Conservation (phyloP, 192 early-diverging fungal species). For the Coemansia sp. region DNA sequence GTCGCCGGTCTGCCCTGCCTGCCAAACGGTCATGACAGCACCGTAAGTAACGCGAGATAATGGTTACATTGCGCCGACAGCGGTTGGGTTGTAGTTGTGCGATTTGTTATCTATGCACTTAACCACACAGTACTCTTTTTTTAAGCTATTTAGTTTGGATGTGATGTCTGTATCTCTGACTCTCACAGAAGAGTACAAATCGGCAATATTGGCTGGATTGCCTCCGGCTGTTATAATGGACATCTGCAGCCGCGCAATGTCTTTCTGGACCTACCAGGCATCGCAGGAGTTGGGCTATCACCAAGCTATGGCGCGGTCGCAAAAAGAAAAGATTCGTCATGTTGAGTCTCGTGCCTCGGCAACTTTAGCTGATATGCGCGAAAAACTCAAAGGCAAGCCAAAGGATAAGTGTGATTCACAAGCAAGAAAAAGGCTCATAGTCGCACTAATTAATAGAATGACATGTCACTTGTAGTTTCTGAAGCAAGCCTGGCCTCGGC, state of each 20-base stretch:
- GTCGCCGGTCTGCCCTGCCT: conserved; percentile 63
- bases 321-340: conserved; percentile 36
- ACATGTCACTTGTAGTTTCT: conserved; percentile 13
- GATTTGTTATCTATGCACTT: not conserved
- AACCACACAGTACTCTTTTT: not conserved
- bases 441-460: not conserved
- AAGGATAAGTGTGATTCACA: not conserved
- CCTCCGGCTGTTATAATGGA: conserved; percentile 62
- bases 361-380: conserved; percentile 3
- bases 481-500: conserved; percentile 17
- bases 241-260: conserved; percentile 62
- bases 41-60: conserved; percentile 37
- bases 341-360: conserved; percentile 30
- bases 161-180: conserved; percentile 59
- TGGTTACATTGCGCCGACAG: not conserved
- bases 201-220: conserved; percentile 66
- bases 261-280: conserved; percentile 67
- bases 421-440: not conserved
- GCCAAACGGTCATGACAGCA: conserved; percentile 54
- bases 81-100: not conserved
- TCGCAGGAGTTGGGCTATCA: conserved; percentile 58
- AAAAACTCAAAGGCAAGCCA: conserved; percentile 25
- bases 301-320: conserved; percentile 24
- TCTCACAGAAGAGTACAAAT: conserved; percentile 66
- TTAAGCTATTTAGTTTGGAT: conserved; percentile 36